These are phyloP conservation scores for Neonectria coccinea DNA, from an alignment of 2,329 filamentous ascomycete genomes.

Conservation along the genomic window DNA sequence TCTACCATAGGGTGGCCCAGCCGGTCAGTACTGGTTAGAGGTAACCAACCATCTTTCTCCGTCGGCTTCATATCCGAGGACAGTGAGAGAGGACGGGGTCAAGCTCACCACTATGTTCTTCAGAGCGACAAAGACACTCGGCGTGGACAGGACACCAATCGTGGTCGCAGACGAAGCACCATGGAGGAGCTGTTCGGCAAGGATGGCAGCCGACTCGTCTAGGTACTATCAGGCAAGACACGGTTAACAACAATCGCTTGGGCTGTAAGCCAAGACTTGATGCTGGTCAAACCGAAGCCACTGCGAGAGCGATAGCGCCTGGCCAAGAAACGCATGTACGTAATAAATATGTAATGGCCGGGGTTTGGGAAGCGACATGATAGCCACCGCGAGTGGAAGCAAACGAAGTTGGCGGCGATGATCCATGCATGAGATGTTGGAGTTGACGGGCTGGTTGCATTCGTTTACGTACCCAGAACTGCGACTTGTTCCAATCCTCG, in stretches of 20 bases:
- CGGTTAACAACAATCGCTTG: background rate
- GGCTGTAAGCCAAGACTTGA: conserved; percentile 1
- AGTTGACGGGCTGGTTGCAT: background rate
- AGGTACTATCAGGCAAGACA: conserved; percentile 67
- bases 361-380: background rate
- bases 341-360: conserved; percentile 36
- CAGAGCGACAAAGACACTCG: conserved; percentile 81
- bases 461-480: conserved; percentile 77
- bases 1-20: conserved; percentile 18
- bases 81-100: background rate
- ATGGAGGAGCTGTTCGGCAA: conserved; percentile 75
- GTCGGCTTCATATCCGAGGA: background rate
- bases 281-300: background rate
- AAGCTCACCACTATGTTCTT: conserved; percentile 74
- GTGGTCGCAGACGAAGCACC: conserved; percentile 66
- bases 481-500: conserved; percentile 86
- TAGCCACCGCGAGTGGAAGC: background rate
- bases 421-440: background rate
- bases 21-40: conserved; percentile 22
- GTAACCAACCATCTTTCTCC: background rate
- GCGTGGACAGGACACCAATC: conserved; percentile 79
- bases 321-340: conserved; percentile 36
- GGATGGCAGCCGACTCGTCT: conserved; percentile 73
- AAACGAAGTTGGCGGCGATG: background rate
- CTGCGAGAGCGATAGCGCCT: background rate